These are phyloP conservation scores for Pleurotus pulmonarius DNA, from an alignment of 768 basidiomycete species.

Conservation along the genomic window DNA sequence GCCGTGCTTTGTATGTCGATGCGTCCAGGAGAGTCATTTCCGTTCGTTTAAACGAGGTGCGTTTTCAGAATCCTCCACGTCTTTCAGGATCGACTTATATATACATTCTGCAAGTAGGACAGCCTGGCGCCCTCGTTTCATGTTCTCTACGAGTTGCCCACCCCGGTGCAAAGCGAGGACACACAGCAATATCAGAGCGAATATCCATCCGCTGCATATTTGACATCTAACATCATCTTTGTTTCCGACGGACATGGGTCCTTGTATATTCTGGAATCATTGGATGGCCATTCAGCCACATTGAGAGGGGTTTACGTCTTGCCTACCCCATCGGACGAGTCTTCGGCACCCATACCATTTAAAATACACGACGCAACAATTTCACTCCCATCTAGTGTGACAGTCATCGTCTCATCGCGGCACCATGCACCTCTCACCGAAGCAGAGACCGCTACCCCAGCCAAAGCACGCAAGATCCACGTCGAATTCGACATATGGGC, in stretches of 20 bases:
- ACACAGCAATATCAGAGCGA: conserved; percentile 48
- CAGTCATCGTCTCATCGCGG: conserved; percentile 56
- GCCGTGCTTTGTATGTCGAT: conserved; percentile 66
- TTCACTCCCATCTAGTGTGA: conserved; percentile 36
- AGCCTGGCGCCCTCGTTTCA: conserved; percentile 47
- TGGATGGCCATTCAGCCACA: conserved; percentile 30
- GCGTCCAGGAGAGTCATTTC: conserved; percentile 55
- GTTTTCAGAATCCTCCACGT: neutral
- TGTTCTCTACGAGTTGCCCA: conserved; percentile 58
- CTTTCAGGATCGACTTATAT: neutral
- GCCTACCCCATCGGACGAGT: conserved; percentile 19
- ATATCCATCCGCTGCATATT: conserved; percentile 69
- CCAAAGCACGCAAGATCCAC: conserved; percentile 18
- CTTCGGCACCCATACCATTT: conserved; percentile 31
- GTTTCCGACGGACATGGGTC: conserved; percentile 71
- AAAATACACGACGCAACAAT: conserved; percentile 38
- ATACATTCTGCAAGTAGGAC: conserved; percentile 38
- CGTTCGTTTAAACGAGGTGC: conserved; percentile 55
- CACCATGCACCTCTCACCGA: conserved; percentile 28
- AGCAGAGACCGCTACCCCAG: conserved; percentile 15
- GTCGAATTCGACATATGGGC: conserved; percentile 66
- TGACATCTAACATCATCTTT: conserved; percentile 44
- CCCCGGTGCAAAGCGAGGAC: conserved; percentile 39
- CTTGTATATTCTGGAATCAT: conserved; percentile 55
- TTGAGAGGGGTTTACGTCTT: conserved; percentile 55